Evolutionary conservation across 495 filamentous ascomycete genomes (phyloP).

Genomic region (Penicillium bialowiezense): DNA sequence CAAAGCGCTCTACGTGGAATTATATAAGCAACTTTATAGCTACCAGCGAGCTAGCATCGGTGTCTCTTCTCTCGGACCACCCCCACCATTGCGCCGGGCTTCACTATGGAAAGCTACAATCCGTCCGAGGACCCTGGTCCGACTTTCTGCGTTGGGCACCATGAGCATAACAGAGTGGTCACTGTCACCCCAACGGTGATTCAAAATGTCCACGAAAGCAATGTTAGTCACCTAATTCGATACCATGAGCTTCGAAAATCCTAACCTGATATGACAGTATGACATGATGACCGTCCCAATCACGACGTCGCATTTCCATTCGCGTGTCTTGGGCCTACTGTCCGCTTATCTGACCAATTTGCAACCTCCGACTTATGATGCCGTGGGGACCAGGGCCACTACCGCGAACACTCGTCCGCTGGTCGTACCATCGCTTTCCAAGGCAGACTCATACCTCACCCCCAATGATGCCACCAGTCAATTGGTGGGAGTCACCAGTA

Average conservation of each 20-base stretch:
- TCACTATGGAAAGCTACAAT: slow-evolving; percentile 41
- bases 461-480: slow-evolving; percentile 70
- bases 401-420: slow-evolving; percentile 45
- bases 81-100: slow-evolving; percentile 9
- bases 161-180: slow-evolving; percentile 64
- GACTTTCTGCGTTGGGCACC: slow-evolving; percentile 77
- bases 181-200: slow-evolving; percentile 63
- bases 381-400: slow-evolving; percentile 33
- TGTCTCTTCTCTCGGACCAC: slow-evolving; percentile 8
- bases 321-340: slow-evolving; percentile 64
- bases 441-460: slow-evolving; percentile 69
- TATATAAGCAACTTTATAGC: neutral
- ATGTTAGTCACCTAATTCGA: slow-evolving; percentile 32
- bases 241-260: neutral
- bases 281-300: slow-evolving; percentile 88
- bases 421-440: slow-evolving; percentile 66
- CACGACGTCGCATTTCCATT: slow-evolving; percentile 78
- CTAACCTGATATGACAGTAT: slow-evolving; percentile 58
- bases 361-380: slow-evolving; percentile 27
- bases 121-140: slow-evolving; percentile 56
- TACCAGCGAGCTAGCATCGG: slow-evolving; percentile 1
- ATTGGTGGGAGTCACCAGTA: slow-evolving; percentile 68
- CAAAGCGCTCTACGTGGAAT: neutral
- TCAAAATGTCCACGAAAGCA: slow-evolving; percentile 60
- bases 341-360: slow-evolving; percentile 52